Percentiles rank a stretch among this genome's conserved stretches.
These are phyloP conservation scores for Beauveria australis DNA, from an alignment of 2,329 filamentous ascomycete species.

Conservation along the genomic window DNA sequence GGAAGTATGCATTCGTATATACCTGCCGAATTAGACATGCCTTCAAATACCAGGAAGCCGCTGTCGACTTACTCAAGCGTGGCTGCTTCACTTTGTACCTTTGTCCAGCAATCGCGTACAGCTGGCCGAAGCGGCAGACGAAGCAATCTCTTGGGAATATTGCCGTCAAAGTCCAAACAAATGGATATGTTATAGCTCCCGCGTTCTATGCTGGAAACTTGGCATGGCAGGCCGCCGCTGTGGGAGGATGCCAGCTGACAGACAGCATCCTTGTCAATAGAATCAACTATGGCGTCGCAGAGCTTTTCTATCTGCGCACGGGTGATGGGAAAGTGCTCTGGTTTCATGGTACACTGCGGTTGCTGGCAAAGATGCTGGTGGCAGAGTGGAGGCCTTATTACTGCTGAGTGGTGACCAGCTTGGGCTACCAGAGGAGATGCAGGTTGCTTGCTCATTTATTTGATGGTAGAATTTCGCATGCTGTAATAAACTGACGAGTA, in stretches of 20 bases:
- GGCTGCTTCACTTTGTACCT: neutral
- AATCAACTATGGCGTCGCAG: neutral
- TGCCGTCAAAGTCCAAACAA: neutral
- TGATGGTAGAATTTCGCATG: too few species aligned
- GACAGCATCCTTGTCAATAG: neutral
- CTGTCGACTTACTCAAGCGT: neutral
- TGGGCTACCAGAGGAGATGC: too few species aligned
- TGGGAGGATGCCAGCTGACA: neutral
- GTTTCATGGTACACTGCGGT: neutral
- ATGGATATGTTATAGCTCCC: slow-evolving; percentile 1
- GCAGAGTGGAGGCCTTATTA: too few species aligned
- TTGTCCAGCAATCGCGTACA: neutral
- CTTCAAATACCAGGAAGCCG: neutral
- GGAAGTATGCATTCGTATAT: neutral
- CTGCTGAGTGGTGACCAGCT: neutral
- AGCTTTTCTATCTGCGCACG: neutral
- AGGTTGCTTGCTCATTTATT: too few species aligned
- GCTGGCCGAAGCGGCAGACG: neutral
- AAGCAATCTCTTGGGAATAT: neutral
- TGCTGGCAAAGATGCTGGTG: neutral
- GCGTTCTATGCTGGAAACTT: neutral
- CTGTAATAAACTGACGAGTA: too few species aligned
- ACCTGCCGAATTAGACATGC: neutral
- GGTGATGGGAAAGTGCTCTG: neutral
- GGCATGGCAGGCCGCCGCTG: neutral